Base-by-base conservation (phyloP, 495 filamentous ascomycete genomes). In the Xeromyces bisporus region DNA sequence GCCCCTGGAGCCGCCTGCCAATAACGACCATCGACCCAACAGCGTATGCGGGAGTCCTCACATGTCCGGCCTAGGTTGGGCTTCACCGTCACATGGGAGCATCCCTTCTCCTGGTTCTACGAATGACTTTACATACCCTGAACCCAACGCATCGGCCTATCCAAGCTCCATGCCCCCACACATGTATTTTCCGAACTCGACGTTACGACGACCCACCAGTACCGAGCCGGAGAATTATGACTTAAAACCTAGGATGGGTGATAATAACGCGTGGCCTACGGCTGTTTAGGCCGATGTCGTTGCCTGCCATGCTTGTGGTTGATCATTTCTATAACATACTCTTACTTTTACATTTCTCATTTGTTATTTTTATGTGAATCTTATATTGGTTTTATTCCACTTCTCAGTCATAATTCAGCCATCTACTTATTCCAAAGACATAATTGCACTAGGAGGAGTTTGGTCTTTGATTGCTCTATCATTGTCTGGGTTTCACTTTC, bases 1-100 rank as follows among this genome's bases (percentile, higher is more conserved):
- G 23, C 80, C 84, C 18, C 66, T 97, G 4, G 89, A 97, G 48
- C 87, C 89, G 14, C 85, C 78, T 26, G 63, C 83, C 20, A 82
- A 82, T 45, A 69, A 69, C 18, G 80, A 86, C 38, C 73, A 77
- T 28, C 64, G 67, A 18, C 64, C 68, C 1, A 75, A 69, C 39
- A 84, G 77, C 41, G 71, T 66, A 4, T 64, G 45, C 24, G 74
- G 75, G 6, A 83, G 77, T 35, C 79, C 79, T 15, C 79, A 86
- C 40, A 73, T 82, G 64, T 62, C 67, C 28, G 77, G 66, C 35
- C 55, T 71, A 10, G 75, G 77, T 7, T 86, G 80, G 80, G 69
- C 73, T 23, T 82, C 77, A 0, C 78, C 80, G 2, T 71, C 71
- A 10, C 69, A 75, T 31, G 64, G 66, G 27, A 61, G 51, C 40